Conservation (phyloP, 202 grass and related monocot species). For the Carex sylvatica region DNA sequence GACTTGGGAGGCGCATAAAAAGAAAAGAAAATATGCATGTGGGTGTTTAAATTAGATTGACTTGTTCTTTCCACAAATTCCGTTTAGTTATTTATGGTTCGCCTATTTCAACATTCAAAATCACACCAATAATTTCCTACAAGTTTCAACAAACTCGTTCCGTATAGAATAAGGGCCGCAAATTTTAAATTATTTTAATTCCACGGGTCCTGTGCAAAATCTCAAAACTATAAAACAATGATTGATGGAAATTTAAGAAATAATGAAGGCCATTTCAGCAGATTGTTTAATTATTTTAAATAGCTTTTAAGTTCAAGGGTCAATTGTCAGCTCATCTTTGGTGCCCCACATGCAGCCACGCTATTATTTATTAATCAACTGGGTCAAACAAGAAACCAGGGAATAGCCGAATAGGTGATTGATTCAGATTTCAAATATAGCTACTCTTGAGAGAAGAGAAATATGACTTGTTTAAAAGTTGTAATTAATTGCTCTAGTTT, state of each 20-base stretch:
- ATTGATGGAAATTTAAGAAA: neutral
- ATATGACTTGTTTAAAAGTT: neutral
- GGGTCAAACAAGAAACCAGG: neutral
- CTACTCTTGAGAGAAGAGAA: neutral
- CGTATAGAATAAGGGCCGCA: no score
- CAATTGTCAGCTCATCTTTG: slow-evolving; percentile 1
- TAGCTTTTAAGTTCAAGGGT: neutral
- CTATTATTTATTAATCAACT: neutral
- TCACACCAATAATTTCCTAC: no score
- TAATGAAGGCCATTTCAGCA: neutral
- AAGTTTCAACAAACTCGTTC: no score
- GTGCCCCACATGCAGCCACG: neutral
- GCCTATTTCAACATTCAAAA: no score
- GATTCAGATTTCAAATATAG: neutral
- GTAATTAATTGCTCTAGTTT: neutral
- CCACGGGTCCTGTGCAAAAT: neutral
- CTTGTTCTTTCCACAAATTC: no score
- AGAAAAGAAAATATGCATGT: no score
- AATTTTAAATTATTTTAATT: neutral
- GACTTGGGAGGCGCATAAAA: no score
- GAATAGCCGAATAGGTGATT: neutral
- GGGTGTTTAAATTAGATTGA: no score
- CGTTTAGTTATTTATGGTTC: no score
- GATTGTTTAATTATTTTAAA: neutral
- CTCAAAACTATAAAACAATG: neutral